These are phyloP conservation scores for Metschnikowia matae DNA, from an alignment of 805 yeast genomes.

Conservation along the genomic window DNA sequence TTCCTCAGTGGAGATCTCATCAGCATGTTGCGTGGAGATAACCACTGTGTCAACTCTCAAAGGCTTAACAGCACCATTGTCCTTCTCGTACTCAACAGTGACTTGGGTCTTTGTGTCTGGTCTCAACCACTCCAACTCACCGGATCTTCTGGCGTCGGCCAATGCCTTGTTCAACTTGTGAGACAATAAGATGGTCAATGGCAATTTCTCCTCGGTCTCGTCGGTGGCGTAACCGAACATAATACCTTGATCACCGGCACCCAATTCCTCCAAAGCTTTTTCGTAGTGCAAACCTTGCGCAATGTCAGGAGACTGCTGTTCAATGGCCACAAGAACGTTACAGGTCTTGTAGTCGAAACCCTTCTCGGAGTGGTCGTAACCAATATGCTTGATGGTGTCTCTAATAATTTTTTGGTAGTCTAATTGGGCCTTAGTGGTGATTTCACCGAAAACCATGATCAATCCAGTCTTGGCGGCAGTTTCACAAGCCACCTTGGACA, in stretches of 20 bases:
- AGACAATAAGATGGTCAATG: conserved; percentile 88
- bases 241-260: conserved; percentile 99
- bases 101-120: conserved; percentile 99
- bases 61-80: conserved; percentile 93
- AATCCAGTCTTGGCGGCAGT: conserved; percentile 99
- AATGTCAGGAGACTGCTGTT: conserved; percentile 98
- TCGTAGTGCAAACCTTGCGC: conserved; percentile 99
- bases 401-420: conserved; percentile 97
- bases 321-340: conserved; percentile 97
- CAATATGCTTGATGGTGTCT: conserved; percentile 97
- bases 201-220: conserved; percentile 96
- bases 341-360: conserved; percentile 99
- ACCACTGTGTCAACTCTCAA: conserved; percentile 96
- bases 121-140: conserved; percentile 93
- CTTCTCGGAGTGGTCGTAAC: conserved; percentile 92
- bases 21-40: conserved; percentile 97
- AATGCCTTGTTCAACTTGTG: conserved; percentile 96
- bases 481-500: conserved; percentile 98
- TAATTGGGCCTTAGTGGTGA: conserved; percentile 91
- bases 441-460: conserved; percentile 99
- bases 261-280: conserved; percentile 90
- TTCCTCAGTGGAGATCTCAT: conserved; percentile 89
- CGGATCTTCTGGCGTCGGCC: conserved; percentile 96
- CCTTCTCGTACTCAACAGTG: conserved; percentile 92
- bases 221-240: conserved; percentile 99